Evolutionary conservation across 2,329 filamentous ascomycete genomes (phyloP).

Genomic region (Emmonsia crescens): DNA sequence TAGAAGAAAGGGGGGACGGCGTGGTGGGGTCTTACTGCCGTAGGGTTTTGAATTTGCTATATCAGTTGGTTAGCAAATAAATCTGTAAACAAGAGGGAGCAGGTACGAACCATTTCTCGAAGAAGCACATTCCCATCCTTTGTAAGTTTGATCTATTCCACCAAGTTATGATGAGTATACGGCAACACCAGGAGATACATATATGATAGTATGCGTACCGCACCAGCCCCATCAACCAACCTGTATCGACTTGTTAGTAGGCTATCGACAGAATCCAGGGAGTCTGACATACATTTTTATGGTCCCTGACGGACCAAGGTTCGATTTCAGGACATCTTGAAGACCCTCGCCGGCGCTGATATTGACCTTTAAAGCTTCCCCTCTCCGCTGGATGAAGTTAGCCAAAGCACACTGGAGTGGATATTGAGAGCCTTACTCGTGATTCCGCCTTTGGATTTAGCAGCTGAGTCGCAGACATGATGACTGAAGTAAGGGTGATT

Average conservation of each 20-base stretch:
- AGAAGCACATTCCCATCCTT: conserved; percentile 90
- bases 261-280: conserved; percentile 4
- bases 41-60: conserved; percentile 93
- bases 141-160: conserved; percentile 79
- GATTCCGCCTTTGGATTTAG: conserved; percentile 99
- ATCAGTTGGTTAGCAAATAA: conserved; percentile 21
- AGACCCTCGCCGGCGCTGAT: conserved; percentile 91
- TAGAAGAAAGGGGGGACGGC: conserved; percentile 4
- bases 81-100: conserved; percentile 2
- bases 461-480: conserved; percentile 94
- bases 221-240: conserved; percentile 53
- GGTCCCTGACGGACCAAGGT: conserved; percentile 84
- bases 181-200: conserved; percentile 12
- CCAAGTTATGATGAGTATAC: conserved; percentile 19
- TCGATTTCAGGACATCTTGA: conserved; percentile 90
- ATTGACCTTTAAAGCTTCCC: conserved; percentile 93
- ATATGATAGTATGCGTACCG: conserved; percentile 30
- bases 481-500: conserved; percentile 19
- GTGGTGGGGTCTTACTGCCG: conserved; percentile 52
- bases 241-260: conserved; percentile 26
- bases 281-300: conserved; percentile 68
- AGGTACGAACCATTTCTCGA: conserved; percentile 48
- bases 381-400: conserved; percentile 63
- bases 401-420: conserved; percentile 24
- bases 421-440: conserved; percentile 50